These are phyloP conservation scores for Globisporangium takayamanum DNA, from an alignment of 352 stramenopile genomes.

Conservation along the genomic window DNA sequence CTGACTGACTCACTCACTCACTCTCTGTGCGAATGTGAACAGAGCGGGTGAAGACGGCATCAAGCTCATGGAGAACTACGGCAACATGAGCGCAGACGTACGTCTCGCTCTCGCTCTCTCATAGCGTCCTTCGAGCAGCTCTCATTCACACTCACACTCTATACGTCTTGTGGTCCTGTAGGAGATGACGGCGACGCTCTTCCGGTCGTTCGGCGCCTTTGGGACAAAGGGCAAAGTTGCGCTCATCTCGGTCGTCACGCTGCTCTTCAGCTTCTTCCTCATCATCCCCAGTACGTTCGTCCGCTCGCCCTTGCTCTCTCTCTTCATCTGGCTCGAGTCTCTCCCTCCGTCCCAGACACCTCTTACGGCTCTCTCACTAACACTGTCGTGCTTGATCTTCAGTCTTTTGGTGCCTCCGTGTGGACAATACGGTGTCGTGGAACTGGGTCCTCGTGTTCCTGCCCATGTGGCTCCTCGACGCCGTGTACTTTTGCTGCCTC, in stretches of 20 bases:
- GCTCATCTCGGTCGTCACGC: conserved; percentile 62
- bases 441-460: conserved; percentile 78
- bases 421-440: conserved; percentile 69
- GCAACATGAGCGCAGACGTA: conserved; percentile 67
- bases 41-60: conserved; percentile 86
- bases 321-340: conserved; percentile 8
- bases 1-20: neutral
- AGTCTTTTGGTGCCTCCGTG: conserved; percentile 84
- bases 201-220: conserved; percentile 69
- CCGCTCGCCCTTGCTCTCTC: neutral
- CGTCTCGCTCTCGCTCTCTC: neutral
- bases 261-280: conserved; percentile 82
- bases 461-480: conserved; percentile 72
- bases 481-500: conserved; percentile 72
- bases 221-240: conserved; percentile 56
- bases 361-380: no score
- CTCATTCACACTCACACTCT: no score
- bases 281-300: conserved; percentile 64
- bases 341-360: no score
- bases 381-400: neutral
- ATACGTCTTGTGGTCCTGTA: neutral
- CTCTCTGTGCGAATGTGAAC: neutral
- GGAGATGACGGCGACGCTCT: conserved; percentile 59
- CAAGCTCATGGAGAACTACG: conserved; percentile 85
- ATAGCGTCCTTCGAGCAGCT: neutral